A percentile compares a stretch with the other conserved stretches of the same genome.
phyloP scores from a whole-genome alignment of 495 filamentous ascomycete species.

The Penicillium steckii region DNA sequence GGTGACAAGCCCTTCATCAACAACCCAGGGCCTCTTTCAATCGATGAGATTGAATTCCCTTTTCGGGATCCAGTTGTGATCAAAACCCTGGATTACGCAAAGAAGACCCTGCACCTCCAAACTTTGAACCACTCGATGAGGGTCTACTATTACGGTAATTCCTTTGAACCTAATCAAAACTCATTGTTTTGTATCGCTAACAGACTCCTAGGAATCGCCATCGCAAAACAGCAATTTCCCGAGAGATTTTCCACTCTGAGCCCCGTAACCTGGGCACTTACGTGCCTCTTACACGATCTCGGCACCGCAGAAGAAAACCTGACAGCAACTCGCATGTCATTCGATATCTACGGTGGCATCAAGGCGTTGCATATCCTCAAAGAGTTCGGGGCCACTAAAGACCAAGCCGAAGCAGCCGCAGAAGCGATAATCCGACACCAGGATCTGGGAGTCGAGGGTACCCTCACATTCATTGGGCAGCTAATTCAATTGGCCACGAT shows the following conservation, averaged over 20 bases:
- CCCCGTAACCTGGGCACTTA: conserved; percentile 51
- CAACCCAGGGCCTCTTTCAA: conserved; percentile 4
- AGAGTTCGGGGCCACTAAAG: conserved; percentile 25
- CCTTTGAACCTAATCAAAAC: too few relatives aligned
- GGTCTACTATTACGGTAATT: conserved; percentile 67
- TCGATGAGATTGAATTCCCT: conserved; percentile 26
- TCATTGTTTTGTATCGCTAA: conserved; percentile 3
- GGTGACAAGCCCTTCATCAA: conserved; percentile 21
- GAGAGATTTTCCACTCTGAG: conserved; percentile 13
- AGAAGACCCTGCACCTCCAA: conserved; percentile 26
- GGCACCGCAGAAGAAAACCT: conserved; percentile 63
- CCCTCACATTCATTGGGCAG: conserved; percentile 63
- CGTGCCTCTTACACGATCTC: conserved; percentile 72
- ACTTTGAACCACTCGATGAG: conserved; percentile 76
- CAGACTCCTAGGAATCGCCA: conserved; percentile 19
- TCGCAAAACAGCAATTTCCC: conserved; percentile 29
- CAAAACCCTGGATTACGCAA: conserved; percentile 25
- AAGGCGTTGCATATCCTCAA: conserved; percentile 61
- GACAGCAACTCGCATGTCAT: conserved; percentile 51
- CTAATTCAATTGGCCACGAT: conserved; percentile 76
- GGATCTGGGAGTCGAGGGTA: conserved; percentile 61
- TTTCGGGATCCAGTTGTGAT: conserved; percentile 19
- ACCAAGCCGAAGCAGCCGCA: conserved; percentile 53
- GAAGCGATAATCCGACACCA: conserved; percentile 81
- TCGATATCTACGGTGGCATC: conserved; percentile 42